Base-by-base conservation (phyloP, 129 eudicot species). In the Logfia minima region DNA sequence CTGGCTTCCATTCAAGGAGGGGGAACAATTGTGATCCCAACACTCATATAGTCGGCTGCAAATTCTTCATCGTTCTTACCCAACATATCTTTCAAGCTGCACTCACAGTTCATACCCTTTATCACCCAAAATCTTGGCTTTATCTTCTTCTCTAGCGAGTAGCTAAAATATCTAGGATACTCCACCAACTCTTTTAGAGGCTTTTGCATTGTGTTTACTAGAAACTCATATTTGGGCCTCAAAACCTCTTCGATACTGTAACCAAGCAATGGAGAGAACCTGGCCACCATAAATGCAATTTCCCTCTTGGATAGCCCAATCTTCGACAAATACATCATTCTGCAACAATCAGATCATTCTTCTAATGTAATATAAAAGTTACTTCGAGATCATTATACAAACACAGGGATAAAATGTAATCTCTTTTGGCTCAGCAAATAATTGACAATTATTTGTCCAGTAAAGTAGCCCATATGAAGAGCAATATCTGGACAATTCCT, bases 91-190 rank as follows among this genome's bases (percentile, higher is more conserved):
- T 87, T 79, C 84, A 92, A 83, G 72, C 92, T 88, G 80, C 90
- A 88, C 59, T 90, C 84, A 2, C 74, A 56, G 45, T 87, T 84
- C 72, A 83, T 82, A 80, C 86, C 39, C 65, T 84, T 90, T 19
- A 93, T 78, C 68, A 82, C 87, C 85, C 86, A 85, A 79, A 48
- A 90, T 77, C 98, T 87, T 8, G 92, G 92, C 70, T 93, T 87
- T 83, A 93, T 93, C 87, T 80, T 93, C 86, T 88, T 90, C 82
- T 90, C 96, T 67, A 93, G 56, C 4, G 95, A 90, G 89, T 93
- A 90, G 83, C 98, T 93, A 83, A 90, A 93, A 74, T 88, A 93
- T 76, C 98, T 87, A 2, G 98, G 98, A 77, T 90, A 93, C 13
- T 80, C 90, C 18, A 88, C 88, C 80, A 93, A 92, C 5, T 88